phyloP scores from a whole-genome alignment of 345 rosid species.

The Eucalyptus melliodora region DNA sequence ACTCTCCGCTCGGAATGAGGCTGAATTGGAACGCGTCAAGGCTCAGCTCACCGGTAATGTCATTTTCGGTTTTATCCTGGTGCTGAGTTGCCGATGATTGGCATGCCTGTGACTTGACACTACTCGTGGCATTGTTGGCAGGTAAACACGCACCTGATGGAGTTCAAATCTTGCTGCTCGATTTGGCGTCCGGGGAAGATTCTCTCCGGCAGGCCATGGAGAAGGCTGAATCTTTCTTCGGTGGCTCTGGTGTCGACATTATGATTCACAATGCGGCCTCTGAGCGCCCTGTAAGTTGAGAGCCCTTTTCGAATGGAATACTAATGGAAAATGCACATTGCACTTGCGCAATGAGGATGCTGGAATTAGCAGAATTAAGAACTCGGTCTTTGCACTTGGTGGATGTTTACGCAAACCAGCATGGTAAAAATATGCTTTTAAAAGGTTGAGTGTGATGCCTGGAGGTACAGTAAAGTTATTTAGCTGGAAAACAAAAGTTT shows the following conservation, averaged over 20 bases:
- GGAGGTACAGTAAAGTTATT: neutral
- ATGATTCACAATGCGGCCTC: conserved; percentile 91
- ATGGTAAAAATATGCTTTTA: neutral
- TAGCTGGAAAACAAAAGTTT: neutral
- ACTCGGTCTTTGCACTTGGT: neutral
- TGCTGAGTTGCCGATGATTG: neutral
- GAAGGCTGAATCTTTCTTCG: conserved; percentile 56
- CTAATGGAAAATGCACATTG: neutral
- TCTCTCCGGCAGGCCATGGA: conserved; percentile 53
- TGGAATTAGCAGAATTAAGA: neutral
- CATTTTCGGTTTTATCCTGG: neutral
- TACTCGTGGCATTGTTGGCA: conserved; percentile 5
- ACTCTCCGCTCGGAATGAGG: conserved; percentile 71
- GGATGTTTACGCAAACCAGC: neutral
- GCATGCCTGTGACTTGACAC: neutral
- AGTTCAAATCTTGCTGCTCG: conserved; percentile 73
- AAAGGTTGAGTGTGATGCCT: neutral
- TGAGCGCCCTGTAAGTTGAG: conserved; percentile 78
- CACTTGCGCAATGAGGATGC: neutral
- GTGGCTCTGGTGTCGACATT: conserved; percentile 66
- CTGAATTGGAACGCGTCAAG: conserved; percentile 70
- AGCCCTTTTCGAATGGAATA: neutral
- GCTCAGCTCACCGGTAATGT: conserved; percentile 55
- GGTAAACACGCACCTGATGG: conserved; percentile 77
- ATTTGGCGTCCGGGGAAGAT: conserved; percentile 75